These are phyloP conservation scores for Rosa persica DNA, from an alignment of 306 rosid species.

Conservation along the genomic window DNA sequence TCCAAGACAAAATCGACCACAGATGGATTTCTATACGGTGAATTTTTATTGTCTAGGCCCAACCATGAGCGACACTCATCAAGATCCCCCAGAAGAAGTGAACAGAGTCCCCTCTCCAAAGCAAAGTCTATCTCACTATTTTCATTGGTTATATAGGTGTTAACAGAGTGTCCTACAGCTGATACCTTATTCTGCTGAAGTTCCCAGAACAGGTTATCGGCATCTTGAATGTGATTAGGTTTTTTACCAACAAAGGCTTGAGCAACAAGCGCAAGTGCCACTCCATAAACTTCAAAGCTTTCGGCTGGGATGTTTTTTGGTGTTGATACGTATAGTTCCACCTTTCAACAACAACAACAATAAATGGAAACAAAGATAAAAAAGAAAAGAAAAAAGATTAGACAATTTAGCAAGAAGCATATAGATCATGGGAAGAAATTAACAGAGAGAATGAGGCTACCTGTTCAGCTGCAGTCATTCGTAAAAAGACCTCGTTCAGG, in stretches of 20 bases:
- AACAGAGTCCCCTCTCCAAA: constrained; percentile 92
- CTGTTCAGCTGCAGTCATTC: constrained; percentile 95
- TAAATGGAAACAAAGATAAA: background rate
- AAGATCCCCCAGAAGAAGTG: constrained; percentile 91
- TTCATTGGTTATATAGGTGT: constrained; percentile 50
- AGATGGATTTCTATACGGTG: constrained; percentile 80
- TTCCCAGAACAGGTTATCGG: constrained; percentile 86
- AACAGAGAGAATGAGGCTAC: constrained; percentile 34
- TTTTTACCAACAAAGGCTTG: constrained; percentile 83
- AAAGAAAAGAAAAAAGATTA: background rate
- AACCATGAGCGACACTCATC: constrained; percentile 82
- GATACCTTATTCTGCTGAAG: constrained; percentile 83
- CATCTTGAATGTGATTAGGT: constrained; percentile 88
- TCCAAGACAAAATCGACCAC: constrained; percentile 74
- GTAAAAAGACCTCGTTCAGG: constrained; percentile 77
- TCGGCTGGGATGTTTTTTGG: constrained; percentile 95
- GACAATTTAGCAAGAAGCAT: background rate
- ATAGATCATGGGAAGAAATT: constrained; percentile 4
- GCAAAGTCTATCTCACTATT: constrained; percentile 82
- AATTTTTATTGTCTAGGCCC: constrained; percentile 71
- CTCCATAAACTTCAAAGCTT: constrained; percentile 95
- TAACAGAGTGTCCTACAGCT: constrained; percentile 43
- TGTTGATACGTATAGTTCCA: constrained; percentile 89
- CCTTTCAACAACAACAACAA: constrained; percentile 43
- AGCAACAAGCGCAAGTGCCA: constrained; percentile 95